Evolutionary conservation across 768 basidiomycete species (phyloP).

Genomic region (Phaeotremella skinneri): DNA sequence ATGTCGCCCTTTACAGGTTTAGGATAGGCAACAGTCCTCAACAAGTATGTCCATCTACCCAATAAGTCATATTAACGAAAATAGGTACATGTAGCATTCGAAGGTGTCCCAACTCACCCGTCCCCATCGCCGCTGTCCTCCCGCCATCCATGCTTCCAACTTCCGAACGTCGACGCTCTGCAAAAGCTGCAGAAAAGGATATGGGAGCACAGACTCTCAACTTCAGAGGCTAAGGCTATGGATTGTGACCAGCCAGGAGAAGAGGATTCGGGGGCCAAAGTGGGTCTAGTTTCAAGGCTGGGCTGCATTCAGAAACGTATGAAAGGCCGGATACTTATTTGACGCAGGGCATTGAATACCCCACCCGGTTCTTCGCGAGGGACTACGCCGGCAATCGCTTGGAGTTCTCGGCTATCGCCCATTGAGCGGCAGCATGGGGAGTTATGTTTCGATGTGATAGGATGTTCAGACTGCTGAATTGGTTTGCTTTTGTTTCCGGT

Average conservation of each 20-base stretch:
- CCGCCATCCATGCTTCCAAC: conserved; percentile 44
- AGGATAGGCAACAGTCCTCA: conserved; percentile 42
- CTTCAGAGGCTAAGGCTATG: conserved; percentile 25
- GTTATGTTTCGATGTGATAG: neutral
- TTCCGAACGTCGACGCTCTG: conserved; percentile 30
- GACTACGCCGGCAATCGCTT: conserved; percentile 48
- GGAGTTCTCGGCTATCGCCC: conserved; percentile 34
- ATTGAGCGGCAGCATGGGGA: no score
- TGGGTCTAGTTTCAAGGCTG: conserved; percentile 14
- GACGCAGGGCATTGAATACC: conserved; percentile 47
- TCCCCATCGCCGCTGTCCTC: conserved; percentile 17
- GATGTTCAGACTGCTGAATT: neutral
- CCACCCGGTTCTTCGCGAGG: conserved; percentile 46
- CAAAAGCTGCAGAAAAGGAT: conserved; percentile 38
- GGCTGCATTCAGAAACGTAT: no score
- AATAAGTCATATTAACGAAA: neutral
- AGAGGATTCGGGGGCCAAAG: conserved; percentile 37
- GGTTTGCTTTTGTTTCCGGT: neutral
- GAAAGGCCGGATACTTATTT: no score
- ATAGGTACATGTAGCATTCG: conserved; percentile 40
- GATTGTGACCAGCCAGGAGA: conserved; percentile 42
- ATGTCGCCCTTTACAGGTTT: conserved; percentile 23
- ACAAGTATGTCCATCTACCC: conserved; percentile 22
- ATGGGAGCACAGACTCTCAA: conserved; percentile 32
- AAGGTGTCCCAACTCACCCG: conserved; percentile 10